Conservation (phyloP, 2,329 filamentous ascomycete genomes). For the Alternaria consortialis region DNA sequence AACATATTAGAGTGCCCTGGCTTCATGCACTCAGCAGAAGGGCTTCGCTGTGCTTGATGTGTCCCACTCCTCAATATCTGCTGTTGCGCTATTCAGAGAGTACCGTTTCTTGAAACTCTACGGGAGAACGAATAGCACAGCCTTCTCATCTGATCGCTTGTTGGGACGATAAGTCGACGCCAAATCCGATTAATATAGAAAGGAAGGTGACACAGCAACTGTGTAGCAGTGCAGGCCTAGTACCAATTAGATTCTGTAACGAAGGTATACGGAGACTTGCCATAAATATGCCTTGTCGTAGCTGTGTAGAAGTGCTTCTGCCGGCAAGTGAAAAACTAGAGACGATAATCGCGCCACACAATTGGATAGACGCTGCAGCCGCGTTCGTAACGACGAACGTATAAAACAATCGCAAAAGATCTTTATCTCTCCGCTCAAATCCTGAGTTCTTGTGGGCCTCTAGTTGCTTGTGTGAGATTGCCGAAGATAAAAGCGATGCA, state of each 20-base stretch:
- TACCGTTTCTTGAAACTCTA: background rate
- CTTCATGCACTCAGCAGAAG: background rate
- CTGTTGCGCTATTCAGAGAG: background rate
- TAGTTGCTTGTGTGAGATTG: constrained; percentile 8
- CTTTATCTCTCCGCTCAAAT: background rate
- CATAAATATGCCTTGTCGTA: constrained; percentile 6
- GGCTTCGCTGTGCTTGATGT: background rate
- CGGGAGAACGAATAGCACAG: background rate
- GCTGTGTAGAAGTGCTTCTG: background rate
- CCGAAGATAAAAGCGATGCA: constrained; percentile 3
- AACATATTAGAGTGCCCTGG: background rate
- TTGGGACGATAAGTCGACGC: constrained; percentile 4
- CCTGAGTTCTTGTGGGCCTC: constrained; percentile 6
- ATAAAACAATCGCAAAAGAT: constrained; percentile 1
- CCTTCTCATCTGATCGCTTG: constrained; percentile 7
- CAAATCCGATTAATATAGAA: constrained; percentile 7
- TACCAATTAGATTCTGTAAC: background rate
- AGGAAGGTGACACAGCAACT: constrained; percentile 4
- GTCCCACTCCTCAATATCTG: background rate
- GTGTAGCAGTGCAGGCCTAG: constrained; percentile 8
- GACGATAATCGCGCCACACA: constrained; percentile 1
- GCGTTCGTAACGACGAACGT: constrained; percentile 1
- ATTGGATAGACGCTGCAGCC: background rate
- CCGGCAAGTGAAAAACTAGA: constrained; percentile 2
- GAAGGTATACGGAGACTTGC: background rate